Base-by-base conservation (phyloP, 2,329 filamentous ascomycete species). In the Colletotrichum sp. region DNA sequence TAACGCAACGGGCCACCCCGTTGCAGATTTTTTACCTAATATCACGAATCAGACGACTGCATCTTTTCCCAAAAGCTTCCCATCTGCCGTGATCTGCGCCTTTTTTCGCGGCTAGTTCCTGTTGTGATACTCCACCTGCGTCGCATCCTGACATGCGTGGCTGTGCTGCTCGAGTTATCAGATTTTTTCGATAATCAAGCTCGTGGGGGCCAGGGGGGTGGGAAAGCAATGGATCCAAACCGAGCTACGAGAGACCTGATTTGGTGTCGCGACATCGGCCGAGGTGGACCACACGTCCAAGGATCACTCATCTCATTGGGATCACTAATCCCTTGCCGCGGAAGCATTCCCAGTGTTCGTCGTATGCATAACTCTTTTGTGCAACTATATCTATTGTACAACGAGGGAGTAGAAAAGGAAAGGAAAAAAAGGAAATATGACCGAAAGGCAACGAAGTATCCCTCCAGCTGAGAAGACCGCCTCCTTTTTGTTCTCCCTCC, bases 11-110 rank as follows among this genome's bases (percentile, higher is more conserved):
- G 66, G 62, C 54, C 58, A 51, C 43, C 27, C 38, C 54, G 64
- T 66, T 75, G 74, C 69, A 65, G 15, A 29, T 61, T 33, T 36
- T 72, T 73, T 69, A 75, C 70, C 66, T 70, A 74, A 72, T 67
- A 69, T 71, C 54, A 73, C 61, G 65, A 69, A 75, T 69, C 43
- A 72, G 59, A 69, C 59, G 64, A 73, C 38, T 47, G 34, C 64
- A 66, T 34, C 38, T 57, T 54, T n/a, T 38, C 31, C 31, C 24
- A 16, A 61, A 57, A 51, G 29, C 66, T 70, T 66, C 54, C 54
- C 54, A 55, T 47, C 54, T 63, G 66, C 59, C 58, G 54, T 70
- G 55, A 47, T 66, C 69, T 66, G 66, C 61, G 61, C 27, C 65
- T 69, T 70, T 70, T 70, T n/a, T 61, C 15, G 16, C 15, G 5